A percentile compares a stretch with the other conserved stretches of the same genome.
Evolutionary conservation across 306 rosid genomes (phyloP).

Genomic region (Lathyrus sativus): DNA sequence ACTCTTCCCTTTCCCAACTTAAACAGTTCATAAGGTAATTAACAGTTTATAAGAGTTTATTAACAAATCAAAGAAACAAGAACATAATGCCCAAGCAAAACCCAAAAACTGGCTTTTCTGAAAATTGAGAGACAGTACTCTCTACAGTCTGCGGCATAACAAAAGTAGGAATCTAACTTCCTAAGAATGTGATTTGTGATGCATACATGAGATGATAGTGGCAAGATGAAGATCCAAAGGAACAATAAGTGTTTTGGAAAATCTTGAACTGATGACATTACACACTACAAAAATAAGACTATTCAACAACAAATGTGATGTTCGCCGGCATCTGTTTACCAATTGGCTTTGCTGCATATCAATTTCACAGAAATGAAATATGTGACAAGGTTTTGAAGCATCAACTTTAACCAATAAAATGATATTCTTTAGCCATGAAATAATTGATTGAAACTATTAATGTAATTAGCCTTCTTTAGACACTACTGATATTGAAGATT

Average conservation of each 20-base stretch:
- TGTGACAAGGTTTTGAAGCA: background rate
- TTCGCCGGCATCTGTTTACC: background rate
- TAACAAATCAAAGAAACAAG: background rate
- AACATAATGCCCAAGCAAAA: background rate
- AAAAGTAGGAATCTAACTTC: conserved; percentile 2
- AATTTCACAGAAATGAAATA: conserved; percentile 1
- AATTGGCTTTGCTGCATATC: conserved; percentile 5
- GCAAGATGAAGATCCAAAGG: background rate
- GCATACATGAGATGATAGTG: too few species aligned
- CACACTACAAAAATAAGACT: conserved; percentile 1
- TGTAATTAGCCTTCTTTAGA: background rate
- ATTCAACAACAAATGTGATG: conserved; percentile 4
- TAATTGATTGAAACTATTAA: conserved; percentile 10
- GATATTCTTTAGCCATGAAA: background rate
- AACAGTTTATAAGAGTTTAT: background rate
- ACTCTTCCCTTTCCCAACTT: background rate
- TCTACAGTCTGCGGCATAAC: background rate
- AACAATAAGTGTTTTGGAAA: background rate
- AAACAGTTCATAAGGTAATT: background rate
- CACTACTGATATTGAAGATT: background rate
- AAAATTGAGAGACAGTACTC: conserved; percentile 7
- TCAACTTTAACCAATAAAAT: background rate
- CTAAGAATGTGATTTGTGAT: background rate
- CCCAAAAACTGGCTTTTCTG: background rate
- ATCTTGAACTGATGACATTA: background rate